A percentile compares a stretch with the other conserved stretches of the same genome.
Evolutionary conservation across 352 stramenopile genomes (phyloP).

Genomic region (Globisporangium orthogonon): DNA sequence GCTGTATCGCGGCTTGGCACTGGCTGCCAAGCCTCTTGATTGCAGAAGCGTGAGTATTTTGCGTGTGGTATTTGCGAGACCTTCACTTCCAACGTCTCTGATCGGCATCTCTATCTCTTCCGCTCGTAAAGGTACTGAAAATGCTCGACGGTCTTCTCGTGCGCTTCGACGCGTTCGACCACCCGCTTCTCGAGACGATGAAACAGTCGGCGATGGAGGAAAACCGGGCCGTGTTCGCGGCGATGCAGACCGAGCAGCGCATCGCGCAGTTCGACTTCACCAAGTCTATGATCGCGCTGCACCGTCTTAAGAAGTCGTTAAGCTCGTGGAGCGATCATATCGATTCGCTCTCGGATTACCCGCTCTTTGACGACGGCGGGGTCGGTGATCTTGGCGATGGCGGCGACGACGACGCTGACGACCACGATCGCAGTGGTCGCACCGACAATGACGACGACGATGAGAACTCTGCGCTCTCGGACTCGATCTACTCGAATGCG

Average conservation of each 20-base stretch:
- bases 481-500: slow-evolving; percentile 60
- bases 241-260: slow-evolving; percentile 58
- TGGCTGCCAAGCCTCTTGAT: slow-evolving; percentile 39
- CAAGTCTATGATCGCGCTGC: slow-evolving; percentile 61
- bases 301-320: slow-evolving; percentile 60
- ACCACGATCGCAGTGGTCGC: slow-evolving; percentile 6
- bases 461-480: slow-evolving; percentile 41
- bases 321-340: slow-evolving; percentile 78
- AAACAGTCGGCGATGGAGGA: slow-evolving; percentile 70
- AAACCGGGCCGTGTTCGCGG: slow-evolving; percentile 53
- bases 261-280: slow-evolving; percentile 76
- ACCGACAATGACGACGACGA: slow-evolving; percentile 3
- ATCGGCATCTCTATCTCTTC: slow-evolving; percentile 2
- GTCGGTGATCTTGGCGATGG: slow-evolving; percentile 10
- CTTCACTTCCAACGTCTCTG: not conserved
- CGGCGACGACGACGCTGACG: slow-evolving; percentile 24
- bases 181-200: slow-evolving; percentile 61
- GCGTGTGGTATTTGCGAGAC: not conserved
- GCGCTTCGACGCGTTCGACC: slow-evolving; percentile 53
- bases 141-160: slow-evolving; percentile 42
- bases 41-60: slow-evolving; percentile 34
- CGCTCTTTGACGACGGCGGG: slow-evolving; percentile 51
- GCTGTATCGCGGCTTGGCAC: slow-evolving; percentile 56
- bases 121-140: slow-evolving; percentile 38
- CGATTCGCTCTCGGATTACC: slow-evolving; percentile 70